Conservation (phyloP, 768 basidiomycete species). For the Piloderma croceum region DNA sequence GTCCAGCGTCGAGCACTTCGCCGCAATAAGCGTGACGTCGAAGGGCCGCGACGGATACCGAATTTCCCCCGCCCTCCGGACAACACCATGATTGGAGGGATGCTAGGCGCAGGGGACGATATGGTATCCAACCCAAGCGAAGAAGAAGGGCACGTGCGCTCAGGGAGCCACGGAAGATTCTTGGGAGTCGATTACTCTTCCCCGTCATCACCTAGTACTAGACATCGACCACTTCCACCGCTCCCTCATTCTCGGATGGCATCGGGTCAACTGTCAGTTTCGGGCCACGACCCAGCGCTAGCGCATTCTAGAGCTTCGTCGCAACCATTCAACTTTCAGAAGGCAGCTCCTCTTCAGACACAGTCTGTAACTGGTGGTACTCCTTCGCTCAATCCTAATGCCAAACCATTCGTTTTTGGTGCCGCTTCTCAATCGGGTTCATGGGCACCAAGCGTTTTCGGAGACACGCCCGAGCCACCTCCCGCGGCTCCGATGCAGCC, state of each 20-base stretch:
- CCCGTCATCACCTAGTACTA: constrained; percentile 40
- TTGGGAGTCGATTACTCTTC: constrained; percentile 43
- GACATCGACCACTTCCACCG: constrained; percentile 52
- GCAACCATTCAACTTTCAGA: constrained; percentile 34
- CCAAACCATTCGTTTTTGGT: constrained; percentile 83
- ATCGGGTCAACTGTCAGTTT: constrained; percentile 52
- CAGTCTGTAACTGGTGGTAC: constrained; percentile 18
- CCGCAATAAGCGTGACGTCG: constrained; percentile 39
- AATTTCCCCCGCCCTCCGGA: constrained; percentile 77
- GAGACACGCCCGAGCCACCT: constrained; percentile 24
- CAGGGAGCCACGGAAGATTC: constrained; percentile 33
- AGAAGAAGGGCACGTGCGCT: constrained; percentile 37
- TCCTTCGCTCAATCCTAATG: constrained; percentile 62
- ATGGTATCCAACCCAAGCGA: constrained; percentile 86
- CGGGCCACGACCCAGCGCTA: constrained; percentile 48
- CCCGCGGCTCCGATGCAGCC: constrained; percentile 30
- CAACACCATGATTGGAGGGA: too few species aligned
- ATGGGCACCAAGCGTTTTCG: constrained; percentile 23
- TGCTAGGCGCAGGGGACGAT: constrained; percentile 45
- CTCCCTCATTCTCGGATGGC: constrained; percentile 60
- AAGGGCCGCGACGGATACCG: constrained; percentile 67
- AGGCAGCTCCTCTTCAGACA: constrained; percentile 12
- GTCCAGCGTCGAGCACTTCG: constrained; percentile 58
- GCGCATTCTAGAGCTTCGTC: constrained; percentile 55
- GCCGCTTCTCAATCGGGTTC: constrained; percentile 30